Evolutionary conservation across 768 basidiomycete genomes (phyloP), one percentile per base, ranked within the genome.

Genomic region (Sarcodon aspratus): DNA sequence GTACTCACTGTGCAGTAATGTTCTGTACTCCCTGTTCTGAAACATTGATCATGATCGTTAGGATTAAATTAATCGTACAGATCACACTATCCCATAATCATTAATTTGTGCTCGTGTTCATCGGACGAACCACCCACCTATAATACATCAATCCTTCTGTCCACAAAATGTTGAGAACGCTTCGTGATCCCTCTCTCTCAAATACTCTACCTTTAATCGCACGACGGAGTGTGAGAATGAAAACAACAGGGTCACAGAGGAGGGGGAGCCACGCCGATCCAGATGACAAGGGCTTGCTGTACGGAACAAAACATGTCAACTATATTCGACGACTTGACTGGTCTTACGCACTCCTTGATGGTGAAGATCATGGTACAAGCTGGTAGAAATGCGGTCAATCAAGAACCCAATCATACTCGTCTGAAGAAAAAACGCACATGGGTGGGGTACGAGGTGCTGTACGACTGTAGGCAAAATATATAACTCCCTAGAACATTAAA

Each of bases 401-500:
- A 44, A 27, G 38, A 36, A 40, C 34, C 27, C 3, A 13, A 6
- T 50, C 51, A 48, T 50, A 56, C 34, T 27, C 21, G 21, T 27
- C 21, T 51, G 71, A 72, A 70, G 69, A 45, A 32, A 4, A 15
- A 6, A 50, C 50, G 17, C 46, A 48, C 50, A 55, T 35, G 47
- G 51, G 32, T 61, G 69, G 15, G 38, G 13, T 3, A 21, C 7
- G n/a, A 5, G 3, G 32, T 59, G 61, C 3, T 0, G n/a, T 18
- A 27, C 64, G 8, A 47, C 50, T 52, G 59, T 76, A 10, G 52
- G 82, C 81, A 64, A 64, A 69, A n/a, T n/a, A n/a, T n/a, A n/a
- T n/a, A n/a, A n/a, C 32, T 27, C 11, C 7, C 8, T 9, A 12
- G 4, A 11, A 27, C 17, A 13, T 7, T 12, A 27, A 11, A 8